Base-by-base conservation (phyloP, 345 rosid genomes). In the Populus davidiana region DNA sequence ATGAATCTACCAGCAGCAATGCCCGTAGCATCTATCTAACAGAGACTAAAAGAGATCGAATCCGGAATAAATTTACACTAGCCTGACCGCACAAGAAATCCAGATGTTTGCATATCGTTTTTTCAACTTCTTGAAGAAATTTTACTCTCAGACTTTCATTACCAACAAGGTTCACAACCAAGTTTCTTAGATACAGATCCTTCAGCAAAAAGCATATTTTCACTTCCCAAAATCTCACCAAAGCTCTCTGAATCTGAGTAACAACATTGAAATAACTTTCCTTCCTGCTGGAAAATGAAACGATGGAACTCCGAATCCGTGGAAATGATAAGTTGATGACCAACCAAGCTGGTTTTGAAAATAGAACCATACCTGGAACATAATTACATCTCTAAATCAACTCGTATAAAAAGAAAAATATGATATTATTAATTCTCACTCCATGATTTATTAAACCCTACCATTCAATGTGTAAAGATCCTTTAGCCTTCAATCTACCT, bases 301-400 rank as follows among this genome's bases (percentile, higher is more conserved):
- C 78, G 77, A n/a, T 85, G 86, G 38, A 85, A 77, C 14, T 86
- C 88, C 0, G 80, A 72, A 27, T 90, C 92, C 0, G 87, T 82
- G 14, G 88, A 83, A 3, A 86, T 71, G 29, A 88, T 64, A 16
- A 86, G 66, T 27, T 74, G 83, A 5, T 74, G 71, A 6, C 89
- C 88, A 13, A 85, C 80, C 33, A 88, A 20, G 49, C 50, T 1
- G 89, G 89, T 87, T 50, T 81, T 79, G 79, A 90, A 90, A 65
- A 87, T 29, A 2, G 81, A 72, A 1, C 89, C 89, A 66, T 86
- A 71, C 63, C 90, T 88, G 69, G 44, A 80, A 39, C 13, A 29
- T 5, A 21, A 25, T 1, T 31, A 47, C 33, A 18, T n/a, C 23
- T 23, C 12, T 8, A 61, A 31, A 31, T 31, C 33, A 31, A 31